phyloP scores from a whole-genome alignment of 805 yeast genomes.

The Myxozyma sirexii region DNA sequence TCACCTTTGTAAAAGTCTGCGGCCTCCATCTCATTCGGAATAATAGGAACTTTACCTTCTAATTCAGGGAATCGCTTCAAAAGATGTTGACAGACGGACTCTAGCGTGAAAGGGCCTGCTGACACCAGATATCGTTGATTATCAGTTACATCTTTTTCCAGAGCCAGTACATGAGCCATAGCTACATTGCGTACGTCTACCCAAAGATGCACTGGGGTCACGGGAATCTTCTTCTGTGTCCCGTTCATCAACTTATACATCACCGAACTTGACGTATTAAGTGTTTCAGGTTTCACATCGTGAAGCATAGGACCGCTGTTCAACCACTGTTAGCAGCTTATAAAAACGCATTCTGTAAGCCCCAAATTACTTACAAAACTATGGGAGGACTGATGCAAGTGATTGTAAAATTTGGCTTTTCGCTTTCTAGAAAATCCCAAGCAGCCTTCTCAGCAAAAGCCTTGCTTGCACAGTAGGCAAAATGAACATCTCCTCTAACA shows the following conservation, averaged over 20 bases:
- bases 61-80: conserved; percentile 29
- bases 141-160: conserved; percentile 40
- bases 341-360: not conserved
- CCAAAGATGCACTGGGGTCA: conserved; percentile 37
- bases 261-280: conserved; percentile 46
- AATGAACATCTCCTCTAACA: conserved; percentile 39
- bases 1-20: conserved; percentile 15
- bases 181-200: conserved; percentile 69
- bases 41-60: conserved; percentile 7
- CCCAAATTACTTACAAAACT: conserved; percentile 26
- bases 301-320: conserved; percentile 39
- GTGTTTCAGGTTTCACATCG: conserved; percentile 37
- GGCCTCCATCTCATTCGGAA: conserved; percentile 5
- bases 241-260: conserved; percentile 42
- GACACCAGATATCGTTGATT: conserved; percentile 39
- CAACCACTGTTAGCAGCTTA: not conserved
- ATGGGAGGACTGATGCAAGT: conserved; percentile 40
- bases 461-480: conserved; percentile 32
- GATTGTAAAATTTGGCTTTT: conserved; percentile 37
- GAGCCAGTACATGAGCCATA: conserved; percentile 55
- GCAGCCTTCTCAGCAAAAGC: conserved; percentile 45
- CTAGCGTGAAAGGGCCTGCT: conserved; percentile 31
- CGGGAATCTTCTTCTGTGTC: conserved; percentile 27
- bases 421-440: conserved; percentile 53
- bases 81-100: conserved; percentile 11